These are phyloP conservation scores for Daedaleopsis sinensis DNA, from an alignment of 768 basidiomycete genomes.

Conservation along the genomic window DNA sequence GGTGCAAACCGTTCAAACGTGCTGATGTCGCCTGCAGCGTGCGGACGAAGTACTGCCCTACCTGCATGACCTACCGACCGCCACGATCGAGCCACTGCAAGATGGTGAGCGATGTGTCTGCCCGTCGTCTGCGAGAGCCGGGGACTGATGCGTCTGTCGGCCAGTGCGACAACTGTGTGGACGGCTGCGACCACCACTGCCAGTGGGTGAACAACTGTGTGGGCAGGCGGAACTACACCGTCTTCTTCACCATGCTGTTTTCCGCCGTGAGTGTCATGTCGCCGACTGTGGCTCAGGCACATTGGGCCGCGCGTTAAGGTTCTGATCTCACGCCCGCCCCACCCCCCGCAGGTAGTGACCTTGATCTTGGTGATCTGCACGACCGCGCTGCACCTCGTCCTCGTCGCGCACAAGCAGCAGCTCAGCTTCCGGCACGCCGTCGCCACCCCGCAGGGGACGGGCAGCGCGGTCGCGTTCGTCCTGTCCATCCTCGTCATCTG, in stretches of 20 bases:
- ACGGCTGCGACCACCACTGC: constrained; percentile 91
- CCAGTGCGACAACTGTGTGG: constrained; percentile 97
- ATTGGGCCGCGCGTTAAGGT: not conserved
- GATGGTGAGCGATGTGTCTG: constrained; percentile 55
- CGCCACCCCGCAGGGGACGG: constrained; percentile 50
- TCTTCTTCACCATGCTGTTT: constrained; percentile 87
- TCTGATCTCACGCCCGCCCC: constrained; percentile 15
- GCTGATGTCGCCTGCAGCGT: constrained; percentile 52
- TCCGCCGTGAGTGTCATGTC: constrained; percentile 58
- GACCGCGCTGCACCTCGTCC: constrained; percentile 78
- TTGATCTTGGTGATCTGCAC: constrained; percentile 79
- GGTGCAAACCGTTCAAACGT: not conserved
- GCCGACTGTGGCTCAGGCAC: constrained; percentile 7
- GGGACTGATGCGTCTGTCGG: not conserved
- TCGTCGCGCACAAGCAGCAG: constrained; percentile 55
- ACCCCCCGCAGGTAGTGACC: constrained; percentile 59
- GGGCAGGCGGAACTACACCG: constrained; percentile 91
- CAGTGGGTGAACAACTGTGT: constrained; percentile 96
- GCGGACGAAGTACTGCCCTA: constrained; percentile 91
- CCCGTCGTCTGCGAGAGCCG: not conserved
- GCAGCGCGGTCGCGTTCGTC: constrained; percentile 81
- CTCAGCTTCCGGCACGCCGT: constrained; percentile 52
- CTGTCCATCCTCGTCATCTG: constrained; percentile 75
- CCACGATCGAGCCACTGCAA: constrained; percentile 96
- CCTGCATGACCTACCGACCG: constrained; percentile 90